Evolutionary conservation across 352 stramenopile species (phyloP).

Genomic region (Phytopythium delawarense): DNA sequence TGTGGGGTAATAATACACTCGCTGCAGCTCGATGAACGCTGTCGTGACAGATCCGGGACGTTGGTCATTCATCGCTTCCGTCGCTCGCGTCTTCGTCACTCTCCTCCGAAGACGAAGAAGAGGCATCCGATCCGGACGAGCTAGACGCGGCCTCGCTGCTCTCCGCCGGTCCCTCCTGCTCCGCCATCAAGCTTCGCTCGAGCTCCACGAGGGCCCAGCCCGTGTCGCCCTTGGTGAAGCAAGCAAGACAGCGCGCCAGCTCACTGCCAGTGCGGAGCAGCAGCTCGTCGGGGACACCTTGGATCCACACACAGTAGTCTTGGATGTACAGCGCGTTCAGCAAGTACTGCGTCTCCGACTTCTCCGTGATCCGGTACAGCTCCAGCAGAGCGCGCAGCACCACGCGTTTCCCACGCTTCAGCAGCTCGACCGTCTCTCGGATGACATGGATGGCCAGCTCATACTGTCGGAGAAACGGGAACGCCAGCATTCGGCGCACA

Average conservation of each 20-base stretch:
- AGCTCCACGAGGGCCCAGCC: conserved; percentile 78
- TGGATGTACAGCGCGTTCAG: conserved; percentile 96
- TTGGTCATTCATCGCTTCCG: conserved; percentile 27
- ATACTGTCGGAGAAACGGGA: conserved; percentile 95
- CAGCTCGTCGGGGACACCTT: conserved; percentile 51
- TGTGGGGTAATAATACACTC: conserved; percentile 30
- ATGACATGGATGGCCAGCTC: conserved; percentile 78
- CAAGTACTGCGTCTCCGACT: conserved; percentile 95
- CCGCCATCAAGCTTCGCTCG: conserved; percentile 51
- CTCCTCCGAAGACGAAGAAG: conserved; percentile 20
- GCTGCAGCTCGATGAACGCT: neutral
- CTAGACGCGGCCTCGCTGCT: conserved; percentile 14
- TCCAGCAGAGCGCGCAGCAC: conserved; percentile 90
- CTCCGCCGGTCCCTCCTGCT: conserved; percentile 15
- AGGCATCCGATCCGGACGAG: conserved; percentile 17
- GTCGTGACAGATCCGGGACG: neutral
- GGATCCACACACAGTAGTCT: conserved; percentile 90
- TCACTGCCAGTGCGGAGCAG: conserved; percentile 34
- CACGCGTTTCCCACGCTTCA: conserved; percentile 83
- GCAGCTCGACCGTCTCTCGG: conserved; percentile 78
- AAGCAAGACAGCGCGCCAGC: conserved; percentile 20
- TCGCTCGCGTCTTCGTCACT: conserved; percentile 18
- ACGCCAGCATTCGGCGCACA: conserved; percentile 92
- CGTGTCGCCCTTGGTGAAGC: conserved; percentile 62
- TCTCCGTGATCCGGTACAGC: conserved; percentile 91